These are phyloP conservation scores for Claviceps sp. DNA, from an alignment of 2,329 filamentous ascomycete genomes.

Conservation along the genomic window DNA sequence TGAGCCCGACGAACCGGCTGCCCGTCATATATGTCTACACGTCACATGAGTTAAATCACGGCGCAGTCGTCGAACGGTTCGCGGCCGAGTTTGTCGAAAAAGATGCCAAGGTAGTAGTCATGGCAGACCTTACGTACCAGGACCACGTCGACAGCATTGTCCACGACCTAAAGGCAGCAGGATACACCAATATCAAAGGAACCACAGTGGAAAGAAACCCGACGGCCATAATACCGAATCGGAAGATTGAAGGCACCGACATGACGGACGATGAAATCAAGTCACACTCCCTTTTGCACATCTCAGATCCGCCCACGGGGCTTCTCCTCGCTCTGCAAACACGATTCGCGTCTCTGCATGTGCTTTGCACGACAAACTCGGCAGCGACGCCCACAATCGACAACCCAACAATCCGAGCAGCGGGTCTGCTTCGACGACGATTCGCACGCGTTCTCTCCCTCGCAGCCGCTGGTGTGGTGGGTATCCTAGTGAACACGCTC, in stretches of 20 bases:
- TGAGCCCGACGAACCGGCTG: conserved; percentile 77
- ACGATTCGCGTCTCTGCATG: conserved; percentile 63
- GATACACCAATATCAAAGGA: conserved; percentile 57
- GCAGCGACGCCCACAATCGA: conserved; percentile 35
- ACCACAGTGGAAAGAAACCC: conserved; percentile 69
- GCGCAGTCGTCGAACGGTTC: conserved; percentile 46
- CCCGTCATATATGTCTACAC: conserved; percentile 91
- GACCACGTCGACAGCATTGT: conserved; percentile 54
- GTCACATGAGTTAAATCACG: conserved; percentile 50
- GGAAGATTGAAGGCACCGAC: conserved; percentile 40
- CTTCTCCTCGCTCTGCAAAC: conserved; percentile 80
- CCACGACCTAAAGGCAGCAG: conserved; percentile 37
- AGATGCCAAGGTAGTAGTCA: conserved; percentile 55
- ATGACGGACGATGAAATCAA: conserved; percentile 35
- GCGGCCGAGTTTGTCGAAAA: conserved; percentile 53
- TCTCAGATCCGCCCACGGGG: conserved; percentile 66
- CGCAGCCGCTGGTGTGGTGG: conserved; percentile 70
- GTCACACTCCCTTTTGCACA: conserved; percentile 69
- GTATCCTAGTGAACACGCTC: conserved; percentile 91
- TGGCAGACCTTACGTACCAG: conserved; percentile 82
- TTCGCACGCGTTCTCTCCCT: conserved; percentile 79
- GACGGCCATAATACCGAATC: conserved; percentile 70
- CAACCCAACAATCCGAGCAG: conserved; percentile 30
- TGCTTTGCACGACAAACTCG: conserved; percentile 47
- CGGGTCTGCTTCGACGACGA: conserved; percentile 58